phyloP scores from a whole-genome alignment of 495 filamentous ascomycete species.

The Aspergillus coremiiformis region DNA sequence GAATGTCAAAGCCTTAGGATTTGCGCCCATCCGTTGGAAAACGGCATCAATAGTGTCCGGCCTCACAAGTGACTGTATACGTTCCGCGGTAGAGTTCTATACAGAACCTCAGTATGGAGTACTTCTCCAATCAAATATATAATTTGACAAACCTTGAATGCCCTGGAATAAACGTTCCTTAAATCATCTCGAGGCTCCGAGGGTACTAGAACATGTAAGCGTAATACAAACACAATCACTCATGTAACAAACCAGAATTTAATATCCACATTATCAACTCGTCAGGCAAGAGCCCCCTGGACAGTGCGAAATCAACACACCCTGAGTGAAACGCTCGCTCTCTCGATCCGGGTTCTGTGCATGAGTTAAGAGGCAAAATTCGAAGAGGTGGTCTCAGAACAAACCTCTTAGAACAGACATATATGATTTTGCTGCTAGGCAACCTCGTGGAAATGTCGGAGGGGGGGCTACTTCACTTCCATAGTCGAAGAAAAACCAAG shows the following conservation, averaged over 20 bases:
- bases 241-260: conserved; percentile 42
- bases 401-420: conserved; percentile 33
- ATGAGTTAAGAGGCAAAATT: conserved; percentile 6
- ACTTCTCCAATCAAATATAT: not conserved
- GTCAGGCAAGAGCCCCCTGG: conserved; percentile 52
- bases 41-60: conserved; percentile 27
- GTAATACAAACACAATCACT: not conserved
- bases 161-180: conserved; percentile 55
- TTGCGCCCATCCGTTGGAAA: conserved; percentile 30
- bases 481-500: conserved; percentile 62
- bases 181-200: conserved; percentile 54
- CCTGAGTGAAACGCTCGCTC: conserved; percentile 63
- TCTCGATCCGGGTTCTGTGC: conserved; percentile 41
- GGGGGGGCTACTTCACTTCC: conserved; percentile 23
- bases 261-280: conserved; percentile 70
- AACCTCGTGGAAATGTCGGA: conserved; percentile 29
- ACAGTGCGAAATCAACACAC: conserved; percentile 52
- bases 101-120: not conserved
- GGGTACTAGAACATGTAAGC: conserved; percentile 37
- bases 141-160: conserved; percentile 36
- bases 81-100: conserved; percentile 17
- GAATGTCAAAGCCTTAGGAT: conserved; percentile 22
- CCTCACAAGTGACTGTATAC: conserved; percentile 22
- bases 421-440: conserved; percentile 19
- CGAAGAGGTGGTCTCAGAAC: not conserved